Evolutionary conservation across 2,329 filamentous ascomycete genomes (phyloP), one percentile per base, ranked within the genome.

Genomic region (Colletotrichum neosansevieriae): DNA sequence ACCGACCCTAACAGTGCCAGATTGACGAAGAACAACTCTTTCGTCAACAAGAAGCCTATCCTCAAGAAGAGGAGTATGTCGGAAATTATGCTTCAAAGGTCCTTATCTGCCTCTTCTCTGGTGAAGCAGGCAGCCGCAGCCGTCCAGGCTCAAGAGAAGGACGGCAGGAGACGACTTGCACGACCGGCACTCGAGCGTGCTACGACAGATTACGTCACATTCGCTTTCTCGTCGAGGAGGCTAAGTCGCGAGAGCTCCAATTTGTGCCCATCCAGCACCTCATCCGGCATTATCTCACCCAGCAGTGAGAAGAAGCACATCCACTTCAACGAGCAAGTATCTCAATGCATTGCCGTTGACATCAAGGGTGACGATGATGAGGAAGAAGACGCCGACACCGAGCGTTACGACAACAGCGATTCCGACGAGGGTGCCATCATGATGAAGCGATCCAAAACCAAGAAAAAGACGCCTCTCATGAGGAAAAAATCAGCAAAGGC

Each of bases 21-120:
- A 15, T 67, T 88, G 15, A 87, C 85, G 32, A 85, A 87, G 73
- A 82, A 82, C 4, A 83, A 83, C 72, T 94, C 93, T 0, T 91
- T 94, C 71, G 80, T 92, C 71, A 83, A 77, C 72, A 94, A 94
- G 81, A 97, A 97, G 80, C 93, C 94, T 1, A 98, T 98, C 68
- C 81, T 99, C 67, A 98, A 98, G 82, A 98, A 98, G 85, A 89
- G 94, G 72, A 97, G 93, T 79, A 95, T 97, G 86, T 98, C 95
- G 0, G 95, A 98, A 79, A 88, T 97, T 47, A 97, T 98, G 89
- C 86, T 98, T 9, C 94, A 97, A 77, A 88, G 91, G 70, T 98
- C 94, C 0, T 79, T 98, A 7, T 97, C 94, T 1, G 90, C 93
- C 1, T 95, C 94, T 2, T 97, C 94, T 5, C 85, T 98, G 15